Percentiles rank a stretch among this genome's conserved stretches.
Evolutionary conservation across 768 basidiomycete species (phyloP).

Genomic region (Phylloporus sp.): DNA sequence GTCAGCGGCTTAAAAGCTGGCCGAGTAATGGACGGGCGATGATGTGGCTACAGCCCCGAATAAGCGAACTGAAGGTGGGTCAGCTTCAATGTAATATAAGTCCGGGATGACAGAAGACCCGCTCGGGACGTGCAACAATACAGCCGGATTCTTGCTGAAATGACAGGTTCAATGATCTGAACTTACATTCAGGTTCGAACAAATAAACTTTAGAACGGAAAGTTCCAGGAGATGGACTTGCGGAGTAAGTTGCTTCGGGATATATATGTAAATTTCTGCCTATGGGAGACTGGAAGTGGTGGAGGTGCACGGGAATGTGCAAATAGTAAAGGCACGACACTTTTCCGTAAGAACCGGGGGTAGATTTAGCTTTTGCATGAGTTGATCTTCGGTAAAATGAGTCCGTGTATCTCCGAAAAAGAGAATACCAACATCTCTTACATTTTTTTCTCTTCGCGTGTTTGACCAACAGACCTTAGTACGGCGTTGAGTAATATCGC

Average conservation of each 20-base stretch:
- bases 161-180: slow-evolving; percentile 22
- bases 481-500: slow-evolving; percentile 16
- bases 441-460: slow-evolving; percentile 5
- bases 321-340: slow-evolving; percentile 20
- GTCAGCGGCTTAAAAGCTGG: slow-evolving; percentile 21
- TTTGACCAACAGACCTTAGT: slow-evolving; percentile 6
- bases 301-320: slow-evolving; percentile 9
- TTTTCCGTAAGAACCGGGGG: slow-evolving; percentile 30
- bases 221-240: slow-evolving; percentile 25
- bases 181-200: slow-evolving; percentile 22
- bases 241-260: slow-evolving; percentile 20
- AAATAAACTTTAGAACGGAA: slow-evolving; percentile 29
- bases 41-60: slow-evolving; percentile 26
- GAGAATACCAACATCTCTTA: slow-evolving; percentile 14
- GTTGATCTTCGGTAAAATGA: slow-evolving; percentile 29
- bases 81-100: slow-evolving; percentile 24
- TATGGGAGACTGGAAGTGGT: slow-evolving; percentile 2
- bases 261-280: slow-evolving; percentile 7
- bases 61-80: slow-evolving; percentile 28
- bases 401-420: slow-evolving; percentile 31
- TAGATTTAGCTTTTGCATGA: slow-evolving; percentile 31
- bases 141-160: slow-evolving; percentile 23
- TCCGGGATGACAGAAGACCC: slow-evolving; percentile 26
- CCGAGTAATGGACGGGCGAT: slow-evolving; percentile 18
- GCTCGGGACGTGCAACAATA: slow-evolving; percentile 24